Evolutionary conservation across 2,329 filamentous ascomycete genomes (phyloP), one percentile per base, ranked within the genome.

Genomic region (Apiospora sp.): DNA sequence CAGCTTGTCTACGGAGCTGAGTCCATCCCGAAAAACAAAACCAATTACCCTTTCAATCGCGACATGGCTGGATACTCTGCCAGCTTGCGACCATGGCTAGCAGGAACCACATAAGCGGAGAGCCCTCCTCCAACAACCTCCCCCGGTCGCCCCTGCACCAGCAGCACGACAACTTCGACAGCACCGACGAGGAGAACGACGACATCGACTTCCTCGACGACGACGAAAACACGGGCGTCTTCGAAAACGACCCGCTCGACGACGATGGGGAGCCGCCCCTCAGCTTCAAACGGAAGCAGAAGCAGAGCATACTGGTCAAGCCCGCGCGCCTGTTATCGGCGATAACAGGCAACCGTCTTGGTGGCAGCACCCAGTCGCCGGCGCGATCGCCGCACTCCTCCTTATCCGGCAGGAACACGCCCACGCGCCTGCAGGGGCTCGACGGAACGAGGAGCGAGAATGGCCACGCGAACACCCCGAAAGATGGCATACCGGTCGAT

Each of bases 231-330:
- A 73, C 48, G 41, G 67, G 67, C 72, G 75, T 90, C 48, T 83
- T 92, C 71, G 84, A 83, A 61, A 85, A 89, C 68, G 90, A 92
- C 79, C 89, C 90, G 27, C 82, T 92, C 72, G 83, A 85, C 71
- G 54, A 14, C 72, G 83, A 85, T 71, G 54, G 44, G 44, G 44
- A 64, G 19, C 85, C 88, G 68, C 85, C 87, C 41, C 83, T 93
- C 71, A 92, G 92, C 46, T 94, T 94, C 84, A 94, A 94, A 84
- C 91, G 92, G 79, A 92, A 90, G 75, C 87, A 90, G 76, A 92
- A 87, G 73, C 83, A 85, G 61, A 83, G 83, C 41, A 79, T 84
- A 71, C 83, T 86, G 72, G 86, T 87, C 1, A 82, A 82, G 43
- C 83, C 87, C 6, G 81, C 82, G 44, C 84, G 87, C 41, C 80